A percentile compares a stretch with the other conserved stretches of the same genome.
Evolutionary conservation across 495 filamentous ascomycete species (phyloP).

Genomic region (Penicillium flavigenum): DNA sequence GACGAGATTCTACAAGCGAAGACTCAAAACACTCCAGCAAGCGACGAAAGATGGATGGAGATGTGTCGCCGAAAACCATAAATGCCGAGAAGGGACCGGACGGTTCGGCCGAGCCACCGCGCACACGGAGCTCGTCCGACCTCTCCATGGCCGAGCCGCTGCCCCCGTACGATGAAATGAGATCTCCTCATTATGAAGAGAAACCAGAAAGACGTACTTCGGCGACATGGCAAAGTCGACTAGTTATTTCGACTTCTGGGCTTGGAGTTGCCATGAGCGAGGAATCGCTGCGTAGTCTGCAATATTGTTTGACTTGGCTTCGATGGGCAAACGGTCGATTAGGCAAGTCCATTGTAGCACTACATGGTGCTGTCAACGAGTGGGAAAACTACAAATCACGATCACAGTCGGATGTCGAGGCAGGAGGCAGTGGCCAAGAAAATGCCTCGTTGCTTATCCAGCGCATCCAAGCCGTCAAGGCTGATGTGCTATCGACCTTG

Average conservation of each 20-base stretch:
- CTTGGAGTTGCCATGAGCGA: constrained; percentile 86
- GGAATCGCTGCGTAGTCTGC: constrained; percentile 71
- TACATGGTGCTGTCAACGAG: constrained; percentile 71
- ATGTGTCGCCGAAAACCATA: constrained; percentile 33
- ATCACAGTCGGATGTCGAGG: constrained; percentile 20
- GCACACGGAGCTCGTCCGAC: constrained; percentile 43
- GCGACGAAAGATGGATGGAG: constrained; percentile 57
- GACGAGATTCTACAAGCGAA: constrained; percentile 35
- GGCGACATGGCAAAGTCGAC: constrained; percentile 68
- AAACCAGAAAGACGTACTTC: constrained; percentile 33
- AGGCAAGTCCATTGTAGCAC: constrained; percentile 61
- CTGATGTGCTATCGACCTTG: constrained; percentile 73
- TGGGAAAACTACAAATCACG: constrained; percentile 55
- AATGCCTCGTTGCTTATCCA: constrained; percentile 48
- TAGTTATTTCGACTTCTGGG: constrained; percentile 81
- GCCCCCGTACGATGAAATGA: constrained; percentile 76
- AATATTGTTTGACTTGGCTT: constrained; percentile 75
- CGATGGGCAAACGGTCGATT: constrained; percentile 74
- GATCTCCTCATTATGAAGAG: constrained; percentile 67
- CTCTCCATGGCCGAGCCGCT: constrained; percentile 62
- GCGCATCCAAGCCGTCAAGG: constrained; percentile 67
- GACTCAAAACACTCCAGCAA: constrained; percentile 55
- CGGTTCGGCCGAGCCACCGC: constrained; percentile 12
- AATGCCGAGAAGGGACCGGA: constrained; percentile 43
- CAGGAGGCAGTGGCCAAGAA: constrained; percentile 25